Evolutionary conservation across 108 stramenopile genomes (phyloP).

Genomic region (Thalassiosira profunda): DNA sequence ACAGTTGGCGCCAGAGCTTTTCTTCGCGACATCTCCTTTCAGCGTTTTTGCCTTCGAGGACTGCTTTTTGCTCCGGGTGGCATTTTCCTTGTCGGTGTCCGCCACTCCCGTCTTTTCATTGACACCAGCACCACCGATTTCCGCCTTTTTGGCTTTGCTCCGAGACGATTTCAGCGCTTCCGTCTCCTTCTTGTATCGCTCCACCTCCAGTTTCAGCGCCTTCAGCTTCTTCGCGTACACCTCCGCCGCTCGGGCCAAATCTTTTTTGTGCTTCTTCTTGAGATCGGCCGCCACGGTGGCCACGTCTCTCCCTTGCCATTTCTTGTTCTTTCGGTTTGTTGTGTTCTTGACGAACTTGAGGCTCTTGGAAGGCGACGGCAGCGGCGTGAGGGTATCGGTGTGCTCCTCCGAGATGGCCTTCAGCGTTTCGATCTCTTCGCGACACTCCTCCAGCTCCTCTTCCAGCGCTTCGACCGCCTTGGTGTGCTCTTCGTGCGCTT

Average conservation of each 20-base stretch:
- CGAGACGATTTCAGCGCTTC: not conserved
- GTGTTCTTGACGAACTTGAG: slow-evolving; percentile 19
- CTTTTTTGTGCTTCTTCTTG: slow-evolving; percentile 12
- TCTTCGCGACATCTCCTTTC: not conserved
- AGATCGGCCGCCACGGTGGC: not conserved
- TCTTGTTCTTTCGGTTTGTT: not conserved
- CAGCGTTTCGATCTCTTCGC: slow-evolving; percentile 11
- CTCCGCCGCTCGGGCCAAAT: slow-evolving; percentile 10
- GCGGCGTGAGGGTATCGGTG: slow-evolving; percentile 9
- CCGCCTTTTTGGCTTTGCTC: not conserved
- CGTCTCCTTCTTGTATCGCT: slow-evolving; percentile 1
- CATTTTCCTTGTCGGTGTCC: slow-evolving; percentile 10
- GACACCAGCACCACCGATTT: not conserved
- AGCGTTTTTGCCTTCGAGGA: not conserved
- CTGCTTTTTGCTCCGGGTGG: not conserved
- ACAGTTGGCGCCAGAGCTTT: not conserved
- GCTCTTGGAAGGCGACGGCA: slow-evolving; percentile 7
- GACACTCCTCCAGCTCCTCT: slow-evolving; percentile 7
- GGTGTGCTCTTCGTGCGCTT: slow-evolving; percentile 7
- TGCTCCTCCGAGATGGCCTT: slow-evolving; percentile 6
- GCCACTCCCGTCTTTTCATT: slow-evolving; percentile 9
- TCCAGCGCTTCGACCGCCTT: slow-evolving; percentile 4
- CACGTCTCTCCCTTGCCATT: not conserved
- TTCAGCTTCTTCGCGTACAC: slow-evolving; percentile 16
- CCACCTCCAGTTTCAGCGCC: slow-evolving; percentile 1